These are phyloP conservation scores for Kazachstania taianensis DNA, from an alignment of 805 yeast species.

Conservation along the genomic window DNA sequence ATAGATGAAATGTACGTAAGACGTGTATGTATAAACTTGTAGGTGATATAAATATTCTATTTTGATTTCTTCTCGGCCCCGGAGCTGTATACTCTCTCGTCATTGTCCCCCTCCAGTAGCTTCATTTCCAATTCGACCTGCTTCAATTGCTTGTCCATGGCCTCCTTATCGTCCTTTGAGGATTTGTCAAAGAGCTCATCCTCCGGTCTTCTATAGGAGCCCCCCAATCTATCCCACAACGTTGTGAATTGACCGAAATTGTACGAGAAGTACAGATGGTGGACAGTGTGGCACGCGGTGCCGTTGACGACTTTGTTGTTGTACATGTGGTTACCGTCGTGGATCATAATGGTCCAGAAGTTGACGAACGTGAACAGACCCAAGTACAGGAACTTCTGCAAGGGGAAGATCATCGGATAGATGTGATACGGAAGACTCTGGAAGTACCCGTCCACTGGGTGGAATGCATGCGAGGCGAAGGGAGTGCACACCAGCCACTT, in stretches of 20 bases:
- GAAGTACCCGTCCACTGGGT: constrained; percentile 91
- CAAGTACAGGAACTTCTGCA: constrained; percentile 79
- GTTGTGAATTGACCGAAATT: constrained; percentile 98
- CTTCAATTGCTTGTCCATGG: constrained; percentile 61
- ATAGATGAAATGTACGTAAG: constrained; percentile 1
- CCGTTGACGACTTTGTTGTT: constrained; percentile 93
- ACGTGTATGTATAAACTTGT: constrained; percentile 1
- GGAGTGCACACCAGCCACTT: constrained; percentile 99
- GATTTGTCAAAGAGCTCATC: constrained; percentile 65
- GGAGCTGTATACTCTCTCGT: constrained; percentile 63
- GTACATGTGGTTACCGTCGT: constrained; percentile 92
- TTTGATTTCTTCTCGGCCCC: constrained; percentile 23
- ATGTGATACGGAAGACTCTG: constrained; percentile 92
- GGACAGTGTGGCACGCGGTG: constrained; percentile 96
- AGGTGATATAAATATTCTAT: constrained; percentile 7
- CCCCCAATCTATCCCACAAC: constrained; percentile 94
- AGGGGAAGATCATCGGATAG: constrained; percentile 85
- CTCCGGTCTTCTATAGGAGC: constrained; percentile 89
- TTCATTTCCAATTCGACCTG: constrained; percentile 72
- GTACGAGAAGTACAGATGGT: constrained; percentile 93
- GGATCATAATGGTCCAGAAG: constrained; percentile 98
- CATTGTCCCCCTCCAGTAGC: constrained; percentile 66
- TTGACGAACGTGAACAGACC: constrained; percentile 81
- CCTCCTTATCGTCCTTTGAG: constrained; percentile 43
- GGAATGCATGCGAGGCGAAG: constrained; percentile 96